A percentile compares a stretch with the other conserved stretches of the same genome.
phyloP scores from a whole-genome alignment of 768 basidiomycete genomes.

The Lyophyllum atratum region DNA sequence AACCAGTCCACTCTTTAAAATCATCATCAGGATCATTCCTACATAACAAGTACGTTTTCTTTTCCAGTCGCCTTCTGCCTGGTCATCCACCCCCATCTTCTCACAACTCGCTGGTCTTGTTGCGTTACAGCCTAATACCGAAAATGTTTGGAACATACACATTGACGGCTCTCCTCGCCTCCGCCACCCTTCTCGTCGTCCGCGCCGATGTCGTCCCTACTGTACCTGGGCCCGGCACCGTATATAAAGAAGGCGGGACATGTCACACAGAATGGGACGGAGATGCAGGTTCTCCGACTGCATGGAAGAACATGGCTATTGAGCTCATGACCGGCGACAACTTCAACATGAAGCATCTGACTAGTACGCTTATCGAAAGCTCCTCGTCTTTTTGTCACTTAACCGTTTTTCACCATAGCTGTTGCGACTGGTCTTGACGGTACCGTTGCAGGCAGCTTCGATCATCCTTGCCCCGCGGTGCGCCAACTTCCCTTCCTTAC shows the following conservation, averaged over 20 bases:
- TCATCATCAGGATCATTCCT: background rate
- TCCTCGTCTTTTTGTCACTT: background rate
- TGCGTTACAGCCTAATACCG: slow-evolving; percentile 7
- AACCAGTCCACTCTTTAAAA: slow-evolving; percentile 13
- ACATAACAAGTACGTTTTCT: slow-evolving; percentile 5
- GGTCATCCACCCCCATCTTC: slow-evolving; percentile 7
- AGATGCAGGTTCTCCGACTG: slow-evolving; percentile 50
- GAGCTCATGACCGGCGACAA: slow-evolving; percentile 83
- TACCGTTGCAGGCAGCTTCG: slow-evolving; percentile 50
- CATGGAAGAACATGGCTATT: slow-evolving; percentile 74
- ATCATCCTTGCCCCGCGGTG: slow-evolving; percentile 70
- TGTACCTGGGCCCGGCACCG: slow-evolving; percentile 58
- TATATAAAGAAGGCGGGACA: slow-evolving; percentile 55
- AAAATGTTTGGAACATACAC: slow-evolving; percentile 41
- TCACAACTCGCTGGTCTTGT: slow-evolving; percentile 14
- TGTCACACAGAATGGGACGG: slow-evolving; percentile 63
- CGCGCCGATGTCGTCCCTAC: slow-evolving; percentile 61
- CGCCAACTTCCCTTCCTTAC: slow-evolving; percentile 16
- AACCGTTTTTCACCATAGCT: slow-evolving; percentile 38
- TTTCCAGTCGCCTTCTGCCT: background rate
- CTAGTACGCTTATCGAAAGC: slow-evolving; percentile 47
- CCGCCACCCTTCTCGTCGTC: slow-evolving; percentile 35
- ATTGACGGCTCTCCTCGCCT: slow-evolving; percentile 38
- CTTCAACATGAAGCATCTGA: slow-evolving; percentile 63
- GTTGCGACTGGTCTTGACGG: slow-evolving; percentile 65